phyloP scores from a whole-genome alignment of 78 protist species.

The Dictyostelium brefeldianum region DNA sequence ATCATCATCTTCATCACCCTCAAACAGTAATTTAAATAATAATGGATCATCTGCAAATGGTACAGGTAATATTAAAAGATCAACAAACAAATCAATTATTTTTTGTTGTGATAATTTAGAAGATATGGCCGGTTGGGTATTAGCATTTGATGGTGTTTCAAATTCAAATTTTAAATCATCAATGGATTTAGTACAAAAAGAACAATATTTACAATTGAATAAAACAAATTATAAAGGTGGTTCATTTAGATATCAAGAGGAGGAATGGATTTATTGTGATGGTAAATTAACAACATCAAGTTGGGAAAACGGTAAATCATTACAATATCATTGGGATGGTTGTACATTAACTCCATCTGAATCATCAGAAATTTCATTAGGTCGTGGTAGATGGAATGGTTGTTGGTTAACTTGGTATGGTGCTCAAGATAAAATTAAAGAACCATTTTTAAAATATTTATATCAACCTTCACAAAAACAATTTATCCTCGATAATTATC shows the following conservation, averaged over 20 bases:
- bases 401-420: conserved; percentile 71
- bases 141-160: conserved; percentile 61
- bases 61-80: background rate
- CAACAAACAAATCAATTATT: background rate
- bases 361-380: background rate
- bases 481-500: conserved; percentile 46
- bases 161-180: conserved; percentile 70
- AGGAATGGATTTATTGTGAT: conserved; percentile 71
- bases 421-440: background rate
- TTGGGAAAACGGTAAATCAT: conserved; percentile 9
- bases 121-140: conserved; percentile 16
- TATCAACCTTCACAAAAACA: conserved; percentile 51
- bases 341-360: conserved; percentile 7
- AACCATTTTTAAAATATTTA: conserved; percentile 52
- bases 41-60: background rate
- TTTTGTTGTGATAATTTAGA: conserved; percentile 25
- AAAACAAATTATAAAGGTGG: conserved; percentile 56
- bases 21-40: background rate
- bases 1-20: background rate
- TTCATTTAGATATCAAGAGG: conserved; percentile 44
- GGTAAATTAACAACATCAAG: conserved; percentile 33
- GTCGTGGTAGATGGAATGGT: conserved; percentile 81
- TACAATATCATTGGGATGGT: conserved; percentile 74
- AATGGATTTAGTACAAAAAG: conserved; percentile 51
- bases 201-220: conserved; percentile 13